Conservation (phyloP, 2,329 filamentous ascomycete species). For the Fusarium torulosum region DNA sequence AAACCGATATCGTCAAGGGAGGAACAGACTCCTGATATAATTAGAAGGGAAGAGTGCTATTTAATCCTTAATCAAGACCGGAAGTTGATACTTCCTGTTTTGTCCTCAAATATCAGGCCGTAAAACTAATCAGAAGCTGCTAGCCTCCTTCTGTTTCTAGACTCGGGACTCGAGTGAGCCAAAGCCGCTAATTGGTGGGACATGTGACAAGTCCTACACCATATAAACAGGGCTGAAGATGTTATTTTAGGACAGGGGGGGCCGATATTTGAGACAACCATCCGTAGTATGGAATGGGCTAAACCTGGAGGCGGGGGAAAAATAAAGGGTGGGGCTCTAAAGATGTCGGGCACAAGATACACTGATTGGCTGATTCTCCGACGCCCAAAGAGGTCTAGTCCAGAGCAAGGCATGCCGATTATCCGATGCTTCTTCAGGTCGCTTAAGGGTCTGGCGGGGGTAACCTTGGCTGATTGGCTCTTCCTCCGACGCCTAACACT, state of each 20-base stretch:
- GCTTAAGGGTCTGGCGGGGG: background rate
- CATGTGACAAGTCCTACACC: background rate
- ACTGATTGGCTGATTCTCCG: slow-evolving; percentile 1
- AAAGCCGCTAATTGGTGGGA: slow-evolving; percentile 5
- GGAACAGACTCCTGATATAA: background rate
- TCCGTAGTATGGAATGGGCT: background rate
- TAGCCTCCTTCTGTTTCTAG: background rate
- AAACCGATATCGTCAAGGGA: too few species aligned
- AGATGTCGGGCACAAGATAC: background rate
- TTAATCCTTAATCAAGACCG: slow-evolving; percentile 1
- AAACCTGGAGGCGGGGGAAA: background rate
- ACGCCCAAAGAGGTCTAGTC: background rate
- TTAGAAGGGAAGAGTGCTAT: slow-evolving; percentile 1
- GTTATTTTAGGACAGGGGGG: background rate
- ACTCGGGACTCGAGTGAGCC: background rate
- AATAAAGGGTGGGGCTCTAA: background rate
- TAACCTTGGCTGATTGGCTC: background rate
- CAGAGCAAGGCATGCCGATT: background rate
- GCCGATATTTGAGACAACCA: background rate
- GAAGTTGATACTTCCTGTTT: background rate
- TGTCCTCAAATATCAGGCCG: slow-evolving; percentile 3
- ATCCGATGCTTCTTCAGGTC: background rate
- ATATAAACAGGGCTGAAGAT: background rate
- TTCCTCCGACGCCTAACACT: background rate
- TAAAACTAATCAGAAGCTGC: background rate